These are phyloP conservation scores for Kluyveromyces dobzhanskii DNA, from an alignment of 805 yeast genomes.

Conservation along the genomic window DNA sequence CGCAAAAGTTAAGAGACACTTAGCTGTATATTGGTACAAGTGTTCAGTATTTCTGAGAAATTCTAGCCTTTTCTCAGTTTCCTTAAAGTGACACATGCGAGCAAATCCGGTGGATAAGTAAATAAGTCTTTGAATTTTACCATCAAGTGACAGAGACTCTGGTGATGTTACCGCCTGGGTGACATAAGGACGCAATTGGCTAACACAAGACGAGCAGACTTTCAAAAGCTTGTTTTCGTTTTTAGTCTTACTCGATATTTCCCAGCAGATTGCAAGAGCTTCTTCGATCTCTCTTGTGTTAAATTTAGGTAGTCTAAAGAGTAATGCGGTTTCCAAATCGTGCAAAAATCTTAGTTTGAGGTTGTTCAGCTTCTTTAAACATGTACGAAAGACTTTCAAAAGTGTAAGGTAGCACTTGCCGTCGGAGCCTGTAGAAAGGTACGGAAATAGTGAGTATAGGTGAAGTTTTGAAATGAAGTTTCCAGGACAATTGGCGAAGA, in stretches of 20 bases:
- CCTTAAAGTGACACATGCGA: constrained; percentile 54
- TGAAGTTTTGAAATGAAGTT: constrained; percentile 57
- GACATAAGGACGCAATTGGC: constrained; percentile 40
- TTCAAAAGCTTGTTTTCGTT: constrained; percentile 44
- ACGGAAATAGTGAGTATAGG: constrained; percentile 56
- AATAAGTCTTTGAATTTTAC: constrained; percentile 46
- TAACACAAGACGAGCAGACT: constrained; percentile 58
- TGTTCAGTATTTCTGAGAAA: constrained; percentile 44
- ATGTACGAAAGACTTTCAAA: constrained; percentile 44
- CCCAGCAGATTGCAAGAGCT: constrained; percentile 67
- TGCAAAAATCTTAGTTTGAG: constrained; percentile 44
- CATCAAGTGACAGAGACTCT: constrained; percentile 24
- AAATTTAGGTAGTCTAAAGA: constrained; percentile 52
- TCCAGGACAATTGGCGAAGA: constrained; percentile 45
- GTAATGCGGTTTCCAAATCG: constrained; percentile 43
- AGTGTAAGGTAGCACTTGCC: constrained; percentile 29
- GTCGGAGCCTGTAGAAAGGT: constrained; percentile 42
- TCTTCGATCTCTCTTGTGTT: constrained; percentile 54
- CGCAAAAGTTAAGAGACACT: constrained; percentile 50
- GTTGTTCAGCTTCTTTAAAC: constrained; percentile 36
- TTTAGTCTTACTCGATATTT: constrained; percentile 38
- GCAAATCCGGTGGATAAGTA: constrained; percentile 67
- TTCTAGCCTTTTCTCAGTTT: constrained; percentile 32
- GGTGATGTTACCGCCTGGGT: constrained; percentile 22
- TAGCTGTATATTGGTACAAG: constrained; percentile 48